Evolutionary conservation across 352 stramenopile species (phyloP), one percentile per base, ranked within the genome.

Genomic region (Phytophthora sp.): DNA sequence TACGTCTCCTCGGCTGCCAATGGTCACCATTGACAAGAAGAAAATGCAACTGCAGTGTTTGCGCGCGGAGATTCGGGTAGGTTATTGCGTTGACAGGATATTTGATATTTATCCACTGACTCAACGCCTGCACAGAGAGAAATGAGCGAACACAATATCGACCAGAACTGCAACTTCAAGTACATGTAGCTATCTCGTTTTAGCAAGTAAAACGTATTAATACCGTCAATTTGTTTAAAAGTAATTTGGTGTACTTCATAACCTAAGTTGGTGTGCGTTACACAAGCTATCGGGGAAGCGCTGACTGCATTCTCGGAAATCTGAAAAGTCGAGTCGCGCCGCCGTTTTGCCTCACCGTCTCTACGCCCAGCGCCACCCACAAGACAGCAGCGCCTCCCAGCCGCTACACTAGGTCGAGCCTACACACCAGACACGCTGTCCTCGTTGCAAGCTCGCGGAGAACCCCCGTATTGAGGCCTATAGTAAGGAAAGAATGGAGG

Each of bases 401-500:
- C 31, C 39, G 18, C 29, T 29, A 13, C 15, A 1, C 12, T 35
- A 15, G 23, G 27, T 20, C 15, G 52, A 47, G 21, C 16, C 8
- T 18, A 56, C 8, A 52, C 20, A 7, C 15, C 6, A 16, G 1
- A 2, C 27, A 31, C 35, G 4, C 26, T 39, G 21, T 35, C 23
- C n/a, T 2, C 38, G 44, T 36, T 63, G 20, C 8, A 53, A 65
- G 15, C 15, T 26, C n/a, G 26, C 18, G 4, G 6, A n/a, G 57
- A 50, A 44, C 11, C n/a, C 33, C 13, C 49, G 47, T 44, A 66
- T 56, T 56, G 44, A 57, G 30, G 23, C 30, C 26, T 35, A 36
- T 13, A 60, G 30, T 54, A 31, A 8, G 18, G 4, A 50, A 59
- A 67, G 38, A 54, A 93, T 93, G 85, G 85, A 95, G 66, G 81